Evolutionary conservation across 2,329 filamentous ascomycete genomes (phyloP), one percentile per base, ranked within the genome.

Genomic region (Hypoxylon sp.): DNA sequence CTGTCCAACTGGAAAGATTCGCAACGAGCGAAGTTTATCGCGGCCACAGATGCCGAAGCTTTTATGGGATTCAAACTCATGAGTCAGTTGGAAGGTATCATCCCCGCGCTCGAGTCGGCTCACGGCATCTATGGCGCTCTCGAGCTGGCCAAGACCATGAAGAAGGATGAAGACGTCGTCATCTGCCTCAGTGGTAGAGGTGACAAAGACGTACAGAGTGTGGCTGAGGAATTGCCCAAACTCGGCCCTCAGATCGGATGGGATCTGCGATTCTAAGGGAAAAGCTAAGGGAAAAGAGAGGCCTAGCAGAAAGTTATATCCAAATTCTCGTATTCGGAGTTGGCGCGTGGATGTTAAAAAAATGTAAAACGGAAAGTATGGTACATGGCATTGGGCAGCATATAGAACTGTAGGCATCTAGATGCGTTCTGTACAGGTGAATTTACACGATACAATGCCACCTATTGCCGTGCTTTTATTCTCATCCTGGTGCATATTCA

Each of bases 141-240:
- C 51, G 84, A 97, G 75, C 75, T 97, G 51, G 93, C 93, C 55
- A 97, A 96, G 84, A 90, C 87, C 50, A 92, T 97, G 90, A 80
- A 81, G 61, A 90, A 91, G 76, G 91, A 83, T 42, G 77, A 97
- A 75, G 91, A 97, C 67, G 76, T 99, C 19, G 93, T 99, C 52
- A 92, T 99, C 57, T 97, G 93, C 74, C 72, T 99, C 26, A 95
- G 89, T 68, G 94, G 94, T 6, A 81, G 94, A 63, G 94, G 94
- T 57, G 94, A 99, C 74, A 99, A 99, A 84, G 94, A 99, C 69
- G 94, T 99, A 51, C 92, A 99, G 82, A 96, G 90, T 66, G 93
- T 99, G 41, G 94, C 94, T 0, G 94, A 99, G 68, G 91, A 96
- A 75, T 75, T 99, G 68, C 93, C 93, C 12, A 89, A 81, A 62